phyloP scores from a whole-genome alignment of 148 eudicot species.

The Limonium bicolor region DNA sequence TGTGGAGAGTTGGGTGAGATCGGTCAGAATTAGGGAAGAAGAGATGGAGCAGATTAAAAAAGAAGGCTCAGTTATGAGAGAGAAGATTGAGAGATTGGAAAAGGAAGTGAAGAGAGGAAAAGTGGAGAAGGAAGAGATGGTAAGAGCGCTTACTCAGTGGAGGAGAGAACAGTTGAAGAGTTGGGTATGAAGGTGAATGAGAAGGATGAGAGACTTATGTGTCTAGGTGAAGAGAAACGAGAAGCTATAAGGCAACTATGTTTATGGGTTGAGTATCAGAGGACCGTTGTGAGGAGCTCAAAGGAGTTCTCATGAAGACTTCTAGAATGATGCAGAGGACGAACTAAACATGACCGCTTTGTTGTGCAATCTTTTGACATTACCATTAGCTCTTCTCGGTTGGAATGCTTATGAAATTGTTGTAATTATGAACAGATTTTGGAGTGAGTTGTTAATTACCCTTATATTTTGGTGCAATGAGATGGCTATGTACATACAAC shows the following conservation, averaged over 20 bases:
- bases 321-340: no score
- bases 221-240: slow-evolving; percentile 43
- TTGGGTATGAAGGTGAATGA: slow-evolving; percentile 24
- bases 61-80: slow-evolving; percentile 12
- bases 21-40: slow-evolving; percentile 23
- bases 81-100: slow-evolving; percentile 24
- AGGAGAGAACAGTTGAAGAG: slow-evolving; percentile 28
- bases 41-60: slow-evolving; percentile 24
- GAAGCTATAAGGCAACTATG: slow-evolving; percentile 86
- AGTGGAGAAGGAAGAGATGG: slow-evolving; percentile 19
- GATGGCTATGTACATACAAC: no score
- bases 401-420: no score
- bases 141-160: slow-evolving; percentile 10
- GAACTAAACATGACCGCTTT: no score
- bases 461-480: no score
- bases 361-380: no score
- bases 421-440: no score
- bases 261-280: slow-evolving; percentile 64
- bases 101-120: slow-evolving; percentile 12
- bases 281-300: slow-evolving; percentile 41
- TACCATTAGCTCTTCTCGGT: no score
- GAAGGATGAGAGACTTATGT: slow-evolving; percentile 26
- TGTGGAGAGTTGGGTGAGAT: slow-evolving; percentile 23
- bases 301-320: no score
- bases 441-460: no score